These are phyloP conservation scores for Apiospora marii DNA, from an alignment of 2,329 filamentous ascomycete species.

Conservation along the genomic window DNA sequence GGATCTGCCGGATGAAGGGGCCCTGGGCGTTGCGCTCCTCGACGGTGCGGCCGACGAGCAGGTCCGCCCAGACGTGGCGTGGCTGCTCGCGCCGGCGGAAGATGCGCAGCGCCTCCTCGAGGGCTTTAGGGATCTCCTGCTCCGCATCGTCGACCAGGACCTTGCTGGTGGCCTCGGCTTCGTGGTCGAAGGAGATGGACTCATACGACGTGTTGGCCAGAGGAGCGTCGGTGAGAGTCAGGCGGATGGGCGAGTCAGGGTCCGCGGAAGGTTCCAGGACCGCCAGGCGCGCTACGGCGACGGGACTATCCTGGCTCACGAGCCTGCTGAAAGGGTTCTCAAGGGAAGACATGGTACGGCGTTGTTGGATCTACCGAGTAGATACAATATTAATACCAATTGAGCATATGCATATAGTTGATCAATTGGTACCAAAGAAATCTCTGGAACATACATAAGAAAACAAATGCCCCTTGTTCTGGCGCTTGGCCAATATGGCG, in stretches of 20 bases:
- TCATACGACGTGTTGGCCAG: slow-evolving; percentile 35
- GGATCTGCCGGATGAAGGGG: slow-evolving; percentile 27
- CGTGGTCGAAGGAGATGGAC: slow-evolving; percentile 36
- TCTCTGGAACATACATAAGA: neutral
- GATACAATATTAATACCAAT: neutral
- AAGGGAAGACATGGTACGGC: neutral
- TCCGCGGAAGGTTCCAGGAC: slow-evolving; percentile 30
- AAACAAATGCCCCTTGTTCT: neutral
- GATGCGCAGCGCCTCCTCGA: slow-evolving; percentile 33
- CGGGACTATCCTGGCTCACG: neutral
- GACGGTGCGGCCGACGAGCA: slow-evolving; percentile 31
- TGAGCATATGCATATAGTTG: neutral
- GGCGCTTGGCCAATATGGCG: neutral
- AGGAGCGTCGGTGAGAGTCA: slow-evolving; percentile 31
- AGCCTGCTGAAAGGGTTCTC: slow-evolving; percentile 7
- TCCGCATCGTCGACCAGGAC: slow-evolving; percentile 32
- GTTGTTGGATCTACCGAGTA: neutral
- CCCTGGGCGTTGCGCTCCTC: slow-evolving; percentile 34
- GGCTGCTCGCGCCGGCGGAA: slow-evolving; percentile 34
- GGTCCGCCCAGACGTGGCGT: slow-evolving; percentile 35
- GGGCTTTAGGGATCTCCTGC: slow-evolving; percentile 29
- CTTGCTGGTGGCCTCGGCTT: slow-evolving; percentile 9
- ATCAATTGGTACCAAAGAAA: neutral
- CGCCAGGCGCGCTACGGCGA: slow-evolving; percentile 28
- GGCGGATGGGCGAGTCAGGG: slow-evolving; percentile 31